Evolutionary conservation across 768 basidiomycete species (phyloP).

Genomic region (Lactifluus volemus): DNA sequence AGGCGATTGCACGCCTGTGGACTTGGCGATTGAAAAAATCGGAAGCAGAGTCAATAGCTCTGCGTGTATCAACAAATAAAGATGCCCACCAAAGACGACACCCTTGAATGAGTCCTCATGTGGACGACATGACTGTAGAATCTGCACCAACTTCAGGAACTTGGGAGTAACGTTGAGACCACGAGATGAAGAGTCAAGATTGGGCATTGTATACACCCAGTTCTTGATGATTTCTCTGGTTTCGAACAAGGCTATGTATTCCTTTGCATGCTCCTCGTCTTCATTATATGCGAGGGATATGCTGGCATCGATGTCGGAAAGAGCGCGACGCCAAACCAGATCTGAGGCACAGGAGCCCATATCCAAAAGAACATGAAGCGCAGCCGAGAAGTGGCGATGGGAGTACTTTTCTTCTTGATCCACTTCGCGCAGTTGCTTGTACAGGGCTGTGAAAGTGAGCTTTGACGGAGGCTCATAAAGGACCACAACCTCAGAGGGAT

Average conservation of each 20-base stretch:
- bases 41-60: not conserved
- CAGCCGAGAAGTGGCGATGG: slow-evolving; percentile 37
- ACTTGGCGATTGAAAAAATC: slow-evolving; percentile 34
- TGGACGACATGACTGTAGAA: slow-evolving; percentile 45
- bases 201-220: slow-evolving; percentile 59
- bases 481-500: slow-evolving; percentile 44
- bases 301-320: slow-evolving; percentile 32
- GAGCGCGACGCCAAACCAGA: slow-evolving; percentile 53
- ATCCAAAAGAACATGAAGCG: slow-evolving; percentile 40
- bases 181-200: slow-evolving; percentile 44
- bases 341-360: slow-evolving; percentile 65
- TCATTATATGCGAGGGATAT: slow-evolving; percentile 19
- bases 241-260: slow-evolving; percentile 21
- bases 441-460: slow-evolving; percentile 33
- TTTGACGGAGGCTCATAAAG: slow-evolving; percentile 38
- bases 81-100: slow-evolving; percentile 47
- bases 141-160: slow-evolving; percentile 49
- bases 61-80: slow-evolving; percentile 1
- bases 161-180: slow-evolving; percentile 66
- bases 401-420: slow-evolving; percentile 34
- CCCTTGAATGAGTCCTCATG: slow-evolving; percentile 55
- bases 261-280: slow-evolving; percentile 32
- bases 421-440: slow-evolving; percentile 39
- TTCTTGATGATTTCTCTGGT: slow-evolving; percentile 41
- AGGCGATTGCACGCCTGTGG: slow-evolving; percentile 42